Percentiles rank a stretch among this genome's conserved stretches.
Evolutionary conservation across 176 grass and related monocot species (phyloP).

Genomic region (Bonia amplexicaulis): DNA sequence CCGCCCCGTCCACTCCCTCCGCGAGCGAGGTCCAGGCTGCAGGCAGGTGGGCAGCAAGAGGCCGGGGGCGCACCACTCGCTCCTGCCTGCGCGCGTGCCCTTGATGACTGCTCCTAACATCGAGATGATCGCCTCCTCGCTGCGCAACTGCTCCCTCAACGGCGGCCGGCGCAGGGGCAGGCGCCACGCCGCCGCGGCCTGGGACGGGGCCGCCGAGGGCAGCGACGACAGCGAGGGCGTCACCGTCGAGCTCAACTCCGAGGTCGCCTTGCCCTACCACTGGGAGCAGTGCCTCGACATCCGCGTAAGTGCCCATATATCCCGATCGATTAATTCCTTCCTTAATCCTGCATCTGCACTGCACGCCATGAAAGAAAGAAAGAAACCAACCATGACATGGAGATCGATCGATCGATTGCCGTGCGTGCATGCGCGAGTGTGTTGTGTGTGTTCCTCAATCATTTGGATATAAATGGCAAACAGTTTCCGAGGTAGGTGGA

Average conservation of each 20-base stretch:
- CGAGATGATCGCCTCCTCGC: conserved; percentile 65
- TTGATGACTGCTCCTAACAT: conserved; percentile 74
- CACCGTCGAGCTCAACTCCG: conserved; percentile 93
- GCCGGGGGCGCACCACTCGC: neutral
- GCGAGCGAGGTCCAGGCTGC: neutral
- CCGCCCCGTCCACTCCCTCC: neutral
- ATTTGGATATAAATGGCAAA: conserved; percentile 44
- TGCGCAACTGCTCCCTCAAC: conserved; percentile 58
- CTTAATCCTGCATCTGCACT: neutral
- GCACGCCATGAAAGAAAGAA: neutral
- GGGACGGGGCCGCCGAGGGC: neutral
- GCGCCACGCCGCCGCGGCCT: neutral
- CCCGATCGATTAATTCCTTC: neutral
- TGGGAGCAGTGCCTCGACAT: conserved; percentile 99
- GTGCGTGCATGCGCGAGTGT: neutral
- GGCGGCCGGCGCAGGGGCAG: conserved; percentile 9
- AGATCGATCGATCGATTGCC: neutral
- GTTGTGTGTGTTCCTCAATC: conserved; percentile 10
- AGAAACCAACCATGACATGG: neutral
- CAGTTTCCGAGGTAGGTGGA: conserved; percentile 33
- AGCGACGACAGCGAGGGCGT: conserved; percentile 42
- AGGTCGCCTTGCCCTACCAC: conserved; percentile 80
- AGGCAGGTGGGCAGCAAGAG: neutral
- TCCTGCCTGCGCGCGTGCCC: neutral
- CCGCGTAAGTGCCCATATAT: conserved; percentile 43